Evolutionary conservation across 2,329 filamentous ascomycete genomes (phyloP).

Genomic region (Venturia aucupariae): DNA sequence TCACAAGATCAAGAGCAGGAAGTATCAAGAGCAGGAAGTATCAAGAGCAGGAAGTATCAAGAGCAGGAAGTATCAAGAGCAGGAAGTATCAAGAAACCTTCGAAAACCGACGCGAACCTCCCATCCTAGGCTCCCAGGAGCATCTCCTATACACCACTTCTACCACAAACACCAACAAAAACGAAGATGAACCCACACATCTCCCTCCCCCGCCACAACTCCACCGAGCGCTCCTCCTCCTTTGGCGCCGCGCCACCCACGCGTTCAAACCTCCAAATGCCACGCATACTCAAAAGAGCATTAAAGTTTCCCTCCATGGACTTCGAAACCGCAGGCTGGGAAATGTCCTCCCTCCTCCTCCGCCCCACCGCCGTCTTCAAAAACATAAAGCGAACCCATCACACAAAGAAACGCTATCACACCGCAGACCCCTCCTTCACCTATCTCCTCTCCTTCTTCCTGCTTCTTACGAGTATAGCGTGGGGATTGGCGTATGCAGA

Average conservation of each 20-base stretch:
- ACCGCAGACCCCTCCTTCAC: conserved; percentile 61
- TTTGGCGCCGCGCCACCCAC: conserved; percentile 45
- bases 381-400: conserved; percentile 57
- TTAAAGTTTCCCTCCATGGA: conserved; percentile 69
- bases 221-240: conserved; percentile 36
- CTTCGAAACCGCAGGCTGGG: conserved; percentile 65
- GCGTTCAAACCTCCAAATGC: conserved; percentile 39
- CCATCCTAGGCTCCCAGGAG: not conserved
- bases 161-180: not conserved
- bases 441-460: conserved; percentile 59
- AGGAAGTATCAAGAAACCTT: no score
- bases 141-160: not conserved
- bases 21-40: no score
- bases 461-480: conserved; percentile 40
- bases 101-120: not conserved
- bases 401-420: conserved; percentile 64
- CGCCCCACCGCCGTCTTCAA: conserved; percentile 63
- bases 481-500: conserved; percentile 52
- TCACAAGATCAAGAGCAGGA: no score
- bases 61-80: no score
- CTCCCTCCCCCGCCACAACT: conserved; percentile 49
- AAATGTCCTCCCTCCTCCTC: conserved; percentile 60
- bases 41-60: no score
- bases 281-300: conserved; percentile 56
- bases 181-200: conserved; percentile 50